Conservation (phyloP, 345 rosid genomes). For the Ceriops tagal region DNA sequence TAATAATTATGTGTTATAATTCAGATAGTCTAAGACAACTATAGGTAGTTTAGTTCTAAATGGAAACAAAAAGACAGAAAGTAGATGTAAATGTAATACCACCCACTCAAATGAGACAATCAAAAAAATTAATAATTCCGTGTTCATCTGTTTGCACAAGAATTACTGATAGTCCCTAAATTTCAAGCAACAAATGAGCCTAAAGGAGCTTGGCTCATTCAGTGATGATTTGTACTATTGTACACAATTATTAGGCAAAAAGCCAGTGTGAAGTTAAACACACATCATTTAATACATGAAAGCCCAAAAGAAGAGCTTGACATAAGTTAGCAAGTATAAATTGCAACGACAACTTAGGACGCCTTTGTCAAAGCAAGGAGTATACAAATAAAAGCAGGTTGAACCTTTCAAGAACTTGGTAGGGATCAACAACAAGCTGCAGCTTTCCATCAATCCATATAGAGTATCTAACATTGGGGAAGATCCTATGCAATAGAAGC, state of each 20-base stretch:
- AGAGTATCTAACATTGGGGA: slow-evolving; percentile 72
- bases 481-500: slow-evolving; percentile 78
- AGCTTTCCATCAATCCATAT: slow-evolving; percentile 95
- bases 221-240: too few relatives aligned
- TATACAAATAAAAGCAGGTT: slow-evolving; percentile 9
- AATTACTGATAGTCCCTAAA: too few relatives aligned
- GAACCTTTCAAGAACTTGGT: slow-evolving; percentile 83
- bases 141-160: too few relatives aligned
- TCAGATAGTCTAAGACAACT: neutral
- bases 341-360: neutral
- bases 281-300: too few relatives aligned
- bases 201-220: too few relatives aligned
- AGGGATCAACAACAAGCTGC: slow-evolving; percentile 81
- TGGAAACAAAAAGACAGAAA: neutral
- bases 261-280: too few relatives aligned
- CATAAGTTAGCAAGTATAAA: neutral
- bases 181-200: too few relatives aligned
- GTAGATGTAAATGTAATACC: too few relatives aligned
- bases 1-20: neutral
- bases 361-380: neutral
- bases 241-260: too few relatives aligned
- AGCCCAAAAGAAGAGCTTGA: neutral
- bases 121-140: too few relatives aligned
- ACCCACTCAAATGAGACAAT: too few relatives aligned
- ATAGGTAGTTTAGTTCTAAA: neutral